Base-by-base conservation (phyloP, 2,329 filamentous ascomycete genomes). In the Fusarium buharicum region DNA sequence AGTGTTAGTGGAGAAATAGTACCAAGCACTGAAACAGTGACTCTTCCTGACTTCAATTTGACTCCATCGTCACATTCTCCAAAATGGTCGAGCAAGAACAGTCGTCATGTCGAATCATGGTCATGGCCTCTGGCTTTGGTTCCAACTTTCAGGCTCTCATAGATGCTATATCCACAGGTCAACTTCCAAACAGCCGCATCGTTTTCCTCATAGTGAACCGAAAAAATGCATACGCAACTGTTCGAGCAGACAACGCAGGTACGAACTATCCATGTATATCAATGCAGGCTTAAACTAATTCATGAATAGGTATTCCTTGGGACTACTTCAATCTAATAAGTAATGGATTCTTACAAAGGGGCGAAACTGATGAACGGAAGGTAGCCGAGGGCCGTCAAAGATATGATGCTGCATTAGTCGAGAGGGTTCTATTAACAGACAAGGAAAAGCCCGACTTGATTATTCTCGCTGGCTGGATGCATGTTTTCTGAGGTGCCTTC, bases 381-480 rank as follows among this genome's bases (percentile, higher is more conserved):
- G 58, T 87, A 73, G 68, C 78, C 14, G 81, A 84, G 37, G 89
- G 86, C 1, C 85, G 92, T 33, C 39, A 53, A n/a, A 62, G 96
- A 54, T 96, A 95, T 75, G 92, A 96, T 73, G 84, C 86, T 13
- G 90, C 91, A 38, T 80, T 96, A 61, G 90, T 91, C 0, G 75
- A 82, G 37, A 81, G 89, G 57, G 83, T 96, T 48, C 79, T 93
- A 22, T 20, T 17, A 33, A 22, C 47, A 18, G 66, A 77, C n/a
- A 38, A 83, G 5, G 84, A 89, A 62, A 76, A 76, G 54, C 92
- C 92, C 0, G 85, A 93, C 50, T 76, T 96, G 50, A 86, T 96
- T 44, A 89, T 95, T 9, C 90, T 93, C 66, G 89, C 91, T 4
- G 92, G 93, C 3, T 96, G 91, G 84, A 96, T 96, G 92, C 89